Base-by-base conservation (phyloP, 208 protist species). In the Porcisia deanei region DNA sequence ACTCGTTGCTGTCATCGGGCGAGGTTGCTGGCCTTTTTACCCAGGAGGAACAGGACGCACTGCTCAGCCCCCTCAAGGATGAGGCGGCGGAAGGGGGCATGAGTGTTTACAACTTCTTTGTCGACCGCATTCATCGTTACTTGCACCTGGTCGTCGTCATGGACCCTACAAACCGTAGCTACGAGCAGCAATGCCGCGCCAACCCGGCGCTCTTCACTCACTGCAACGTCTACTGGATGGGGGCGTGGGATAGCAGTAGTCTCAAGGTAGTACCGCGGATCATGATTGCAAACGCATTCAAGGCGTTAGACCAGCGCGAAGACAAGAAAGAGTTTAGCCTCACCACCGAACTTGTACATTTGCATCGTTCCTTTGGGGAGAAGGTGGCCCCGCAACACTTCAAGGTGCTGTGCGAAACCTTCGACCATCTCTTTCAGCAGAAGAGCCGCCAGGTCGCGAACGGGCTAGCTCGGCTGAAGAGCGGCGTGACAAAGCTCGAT, bases 171-270 rank as follows among this genome's bases (percentile, higher is more conserved):
- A 98, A 98, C 81, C 73, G 84, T 16, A 83, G 91, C 58, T 99
- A 99, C 84, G 87, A 96, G 45, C 41, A 83, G 37, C 89, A 94
- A 58, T 99, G 98, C 81, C 91, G 97, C 73, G 90, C 92, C 47
- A 99, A 99, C 85, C 99, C 99, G 6, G 98, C 98, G 18, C 91
- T 99, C 43, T 99, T 96, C 89, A 99, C 98, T 34, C 85, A 91
- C 43, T 99, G 98, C 86, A 94, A 92, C 67, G 97, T 99, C 54
- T 94, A 98, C 85, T 99, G 98, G 98, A 94, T 98, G 83, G 98
- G 97, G 2, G 82, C 85, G 22, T 99, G 98, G 98, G 82, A 93
- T 39, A 88, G 69, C 37, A 88, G 88, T 34, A 96, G 96, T 74
- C 90, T 99, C 66, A 93, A 94, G 82, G 76, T 91, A 37, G 91